Base-by-base conservation (phyloP, 169 alveolate species). In the Neospora caninum region DNA sequence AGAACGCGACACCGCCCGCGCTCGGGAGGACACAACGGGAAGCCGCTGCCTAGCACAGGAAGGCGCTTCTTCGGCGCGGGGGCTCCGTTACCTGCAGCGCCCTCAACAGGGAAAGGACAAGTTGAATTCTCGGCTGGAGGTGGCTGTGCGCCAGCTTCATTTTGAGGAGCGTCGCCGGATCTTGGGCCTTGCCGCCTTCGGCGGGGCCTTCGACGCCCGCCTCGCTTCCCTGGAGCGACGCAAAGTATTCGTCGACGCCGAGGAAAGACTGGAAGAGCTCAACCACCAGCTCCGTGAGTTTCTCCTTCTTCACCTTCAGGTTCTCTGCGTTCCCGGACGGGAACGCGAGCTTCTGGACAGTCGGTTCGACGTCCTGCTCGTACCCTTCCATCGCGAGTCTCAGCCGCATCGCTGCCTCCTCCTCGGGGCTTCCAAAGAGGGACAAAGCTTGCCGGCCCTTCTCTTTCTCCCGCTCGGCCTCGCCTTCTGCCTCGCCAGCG, bases 201-300 rank as follows among this genome's bases (percentile, higher is more conserved):
- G 58, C 69, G 2, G 43, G 84, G 38, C 43, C 64, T 6, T 38
- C 89, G 41, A 42, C 69, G 16, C 27, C 64, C 2, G 41, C 38
- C 13, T 41, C 54, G 64, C 69, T 20, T 9, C 69, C 89, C 34
- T 39, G 41, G 38, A 29, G n/a, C 25, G 89, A 39, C 39, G 89
- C 58, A 67, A 82, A 36, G 86, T 78, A 22, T 43, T 78, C 86
- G 86, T 78, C 39, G 36, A 41, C 89, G 64, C 39, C 39, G 25
- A 82, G 89, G 86, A 78, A 78, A 78, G 86, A 78, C 86, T 78
- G 86, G 86, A 78, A 78, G 43, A 82, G 89, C 67, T 82, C 89
- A 20, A 82, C 89, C 36, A 82, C n/a, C 18, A 82, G 64, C 34
- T 82, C 67, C n/a, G 64, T 38, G 27, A 38, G 38, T 42, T 43